These are phyloP conservation scores for Malassezia nana DNA, from an alignment of 1,284 basidiomycete species.

Conservation along the genomic window DNA sequence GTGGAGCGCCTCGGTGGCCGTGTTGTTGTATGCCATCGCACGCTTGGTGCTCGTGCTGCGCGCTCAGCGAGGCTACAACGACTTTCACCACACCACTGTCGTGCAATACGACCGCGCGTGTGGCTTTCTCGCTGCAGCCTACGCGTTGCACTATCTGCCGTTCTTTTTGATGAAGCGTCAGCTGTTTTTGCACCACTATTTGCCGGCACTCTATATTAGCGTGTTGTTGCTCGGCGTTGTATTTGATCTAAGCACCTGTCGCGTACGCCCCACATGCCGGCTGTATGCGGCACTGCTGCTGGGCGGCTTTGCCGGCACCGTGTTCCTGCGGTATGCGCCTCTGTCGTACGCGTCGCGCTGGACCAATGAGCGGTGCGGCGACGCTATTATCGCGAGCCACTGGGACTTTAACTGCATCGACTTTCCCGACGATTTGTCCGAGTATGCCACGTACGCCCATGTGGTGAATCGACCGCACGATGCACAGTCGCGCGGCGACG, in stretches of 20 bases:
- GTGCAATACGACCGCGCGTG: constrained; percentile 84
- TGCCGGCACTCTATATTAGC: constrained; percentile 88
- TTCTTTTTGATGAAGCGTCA: constrained; percentile 95
- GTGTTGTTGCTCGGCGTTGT: constrained; percentile 67
- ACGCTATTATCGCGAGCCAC: constrained; percentile 71
- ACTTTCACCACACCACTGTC: constrained; percentile 78
- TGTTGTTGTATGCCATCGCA: constrained; percentile 60
- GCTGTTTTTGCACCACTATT: constrained; percentile 92
- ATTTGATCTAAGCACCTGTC: constrained; percentile 76
- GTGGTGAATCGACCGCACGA: constrained; percentile 15
- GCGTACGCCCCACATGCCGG: constrained; percentile 64
- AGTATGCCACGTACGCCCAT: constrained; percentile 28
- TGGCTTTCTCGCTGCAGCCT: constrained; percentile 83
- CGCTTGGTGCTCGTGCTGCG: constrained; percentile 74
- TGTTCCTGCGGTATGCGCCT: constrained; percentile 70
- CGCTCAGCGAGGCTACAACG: constrained; percentile 77
- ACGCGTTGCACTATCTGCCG: constrained; percentile 86
- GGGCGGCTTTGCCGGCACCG: constrained; percentile 64
- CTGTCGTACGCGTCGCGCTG: constrained; percentile 75
- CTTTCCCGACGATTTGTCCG: constrained; percentile 24
- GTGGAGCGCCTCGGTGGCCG: constrained; percentile 68
- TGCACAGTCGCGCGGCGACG: background rate
- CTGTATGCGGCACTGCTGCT: constrained; percentile 69
- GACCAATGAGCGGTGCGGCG: constrained; percentile 69
- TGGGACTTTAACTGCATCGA: constrained; percentile 89